Evolutionary conservation across 176 grass and related monocot genomes (phyloP).

Genomic region (Melocanna baccifera): DNA sequence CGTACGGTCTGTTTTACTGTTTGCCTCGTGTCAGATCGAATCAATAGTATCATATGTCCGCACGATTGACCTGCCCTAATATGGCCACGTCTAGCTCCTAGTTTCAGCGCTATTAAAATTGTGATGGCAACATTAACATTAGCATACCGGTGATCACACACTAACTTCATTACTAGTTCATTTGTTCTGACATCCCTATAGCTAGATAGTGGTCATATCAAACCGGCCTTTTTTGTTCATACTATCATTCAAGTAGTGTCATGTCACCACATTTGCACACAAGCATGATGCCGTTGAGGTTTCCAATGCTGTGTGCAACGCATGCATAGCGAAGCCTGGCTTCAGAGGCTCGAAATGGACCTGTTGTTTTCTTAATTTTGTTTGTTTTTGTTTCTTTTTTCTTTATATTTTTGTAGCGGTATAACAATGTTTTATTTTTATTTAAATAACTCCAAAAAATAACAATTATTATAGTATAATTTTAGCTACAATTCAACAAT

Average conservation of each 20-base stretch:
- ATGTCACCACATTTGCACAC: constrained; percentile 36
- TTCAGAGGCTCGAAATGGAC: too few species aligned
- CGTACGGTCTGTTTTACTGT: too few species aligned
- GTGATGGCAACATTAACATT: neutral
- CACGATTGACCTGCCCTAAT: too few species aligned
- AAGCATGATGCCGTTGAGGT: neutral
- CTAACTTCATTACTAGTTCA: neutral
- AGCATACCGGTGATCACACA: neutral
- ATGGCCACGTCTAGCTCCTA: neutral
- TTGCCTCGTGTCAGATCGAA: too few species aligned
- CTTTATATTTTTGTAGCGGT: too few species aligned
- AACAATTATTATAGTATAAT: too few species aligned
- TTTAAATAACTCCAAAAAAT: too few species aligned
- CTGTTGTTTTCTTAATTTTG: too few species aligned
- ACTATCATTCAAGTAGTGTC: neutral
- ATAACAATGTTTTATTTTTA: too few species aligned
- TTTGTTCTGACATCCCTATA: neutral
- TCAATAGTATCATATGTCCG: too few species aligned
- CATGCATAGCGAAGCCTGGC: neutral
- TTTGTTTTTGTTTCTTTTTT: too few species aligned
- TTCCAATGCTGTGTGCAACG: neutral
- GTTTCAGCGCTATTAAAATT: neutral
- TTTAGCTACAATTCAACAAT: too few species aligned
- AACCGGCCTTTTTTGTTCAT: neutral
- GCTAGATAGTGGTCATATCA: neutral